These are phyloP conservation scores for Cladobotryum protrusum DNA, from an alignment of 2,329 filamentous ascomycete genomes.

Conservation along the genomic window DNA sequence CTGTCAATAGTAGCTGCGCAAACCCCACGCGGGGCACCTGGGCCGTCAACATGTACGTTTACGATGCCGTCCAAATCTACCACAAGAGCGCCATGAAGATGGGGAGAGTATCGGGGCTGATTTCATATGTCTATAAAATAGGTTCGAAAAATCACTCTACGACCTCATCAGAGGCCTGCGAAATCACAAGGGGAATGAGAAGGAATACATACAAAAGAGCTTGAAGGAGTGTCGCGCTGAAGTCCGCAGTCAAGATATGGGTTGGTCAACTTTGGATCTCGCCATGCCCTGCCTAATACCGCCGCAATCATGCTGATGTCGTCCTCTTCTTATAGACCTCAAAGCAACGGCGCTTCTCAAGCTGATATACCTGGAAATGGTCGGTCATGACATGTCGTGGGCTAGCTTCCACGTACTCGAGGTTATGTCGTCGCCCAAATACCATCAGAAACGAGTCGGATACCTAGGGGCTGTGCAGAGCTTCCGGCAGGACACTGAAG, in stretches of 20 bases:
- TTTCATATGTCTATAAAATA: constrained; percentile 31
- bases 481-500: constrained; percentile 91
- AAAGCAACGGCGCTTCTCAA: constrained; percentile 96
- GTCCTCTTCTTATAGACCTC: constrained; percentile 55
- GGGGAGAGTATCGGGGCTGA: not conserved
- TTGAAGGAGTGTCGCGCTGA: constrained; percentile 93
- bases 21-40: constrained; percentile 15
- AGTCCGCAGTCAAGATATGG: constrained; percentile 89
- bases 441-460: constrained; percentile 89
- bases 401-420: constrained; percentile 96
- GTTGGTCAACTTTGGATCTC: constrained; percentile 38
- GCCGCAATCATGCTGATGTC: constrained; percentile 4
- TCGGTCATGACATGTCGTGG: constrained; percentile 99
- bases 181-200: constrained; percentile 91
- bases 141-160: constrained; percentile 99
- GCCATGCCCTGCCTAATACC: not conserved
- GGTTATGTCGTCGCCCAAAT: constrained; percentile 96
- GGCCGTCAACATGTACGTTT: constrained; percentile 17
- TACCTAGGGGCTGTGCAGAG: constrained; percentile 95
- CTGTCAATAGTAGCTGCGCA: constrained; percentile 4
- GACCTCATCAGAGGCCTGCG: constrained; percentile 96
- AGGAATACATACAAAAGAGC: constrained; percentile 88
- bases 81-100: not conserved
- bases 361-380: constrained; percentile 97
- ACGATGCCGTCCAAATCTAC: constrained; percentile 3